Conservation (phyloP, 2,329 filamentous ascomycete genomes). For the Apiospora sp. region DNA sequence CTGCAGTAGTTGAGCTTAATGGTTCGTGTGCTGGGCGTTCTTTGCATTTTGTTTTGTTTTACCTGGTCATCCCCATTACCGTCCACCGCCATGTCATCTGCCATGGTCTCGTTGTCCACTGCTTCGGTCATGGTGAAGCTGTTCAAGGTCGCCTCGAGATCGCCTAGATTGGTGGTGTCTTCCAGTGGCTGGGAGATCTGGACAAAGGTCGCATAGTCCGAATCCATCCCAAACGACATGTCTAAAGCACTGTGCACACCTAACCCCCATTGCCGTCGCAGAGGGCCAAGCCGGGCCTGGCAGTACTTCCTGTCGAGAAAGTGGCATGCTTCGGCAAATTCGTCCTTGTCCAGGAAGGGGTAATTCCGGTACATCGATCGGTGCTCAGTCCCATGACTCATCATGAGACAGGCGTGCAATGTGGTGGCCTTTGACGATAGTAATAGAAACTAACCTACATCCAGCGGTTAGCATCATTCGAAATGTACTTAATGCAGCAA, state of each 20-base stretch:
- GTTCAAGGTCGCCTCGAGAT: conserved; percentile 56
- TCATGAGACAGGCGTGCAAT: neutral
- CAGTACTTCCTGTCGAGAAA: conserved; percentile 66
- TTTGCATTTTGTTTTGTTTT: conserved; percentile 28
- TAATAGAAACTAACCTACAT: neutral
- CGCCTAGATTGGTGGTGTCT: conserved; percentile 49
- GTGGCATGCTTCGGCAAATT: conserved; percentile 72
- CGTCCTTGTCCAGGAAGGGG: conserved; percentile 66
- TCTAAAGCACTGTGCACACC: conserved; percentile 60
- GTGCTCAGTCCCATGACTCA: conserved; percentile 27
- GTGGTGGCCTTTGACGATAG: conserved; percentile 9
- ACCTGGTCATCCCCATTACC: conserved; percentile 65
- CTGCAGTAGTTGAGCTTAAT: conserved; percentile 40
- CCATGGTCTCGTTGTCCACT: conserved; percentile 22
- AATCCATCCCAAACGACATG: conserved; percentile 49
- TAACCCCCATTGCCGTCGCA: conserved; percentile 63
- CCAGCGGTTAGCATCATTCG: neutral
- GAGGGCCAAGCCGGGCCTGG: conserved; percentile 62
- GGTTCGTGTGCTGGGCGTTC: neutral
- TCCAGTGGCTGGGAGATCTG: conserved; percentile 65
- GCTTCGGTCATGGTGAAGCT: conserved; percentile 52
- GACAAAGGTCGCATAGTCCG: conserved; percentile 60
- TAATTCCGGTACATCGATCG: conserved; percentile 59
- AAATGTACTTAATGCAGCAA: no score
- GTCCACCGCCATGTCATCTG: conserved; percentile 34